A percentile compares a stretch with the other conserved stretches of the same genome.
phyloP scores from a whole-genome alignment of 306 rosid species.

The Pyrus bretschneideri region DNA sequence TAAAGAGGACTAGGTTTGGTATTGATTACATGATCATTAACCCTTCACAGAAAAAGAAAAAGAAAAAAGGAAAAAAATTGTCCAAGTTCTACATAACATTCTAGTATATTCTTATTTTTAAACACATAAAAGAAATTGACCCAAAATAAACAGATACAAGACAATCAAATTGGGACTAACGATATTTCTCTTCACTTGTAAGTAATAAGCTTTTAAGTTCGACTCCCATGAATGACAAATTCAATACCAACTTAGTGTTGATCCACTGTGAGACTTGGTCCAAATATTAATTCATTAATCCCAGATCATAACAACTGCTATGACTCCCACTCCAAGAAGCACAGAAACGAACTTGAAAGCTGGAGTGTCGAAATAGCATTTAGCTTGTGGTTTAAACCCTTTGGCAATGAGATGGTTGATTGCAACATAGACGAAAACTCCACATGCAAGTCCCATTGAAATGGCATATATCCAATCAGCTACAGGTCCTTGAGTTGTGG shows the following conservation, averaged over 20 bases:
- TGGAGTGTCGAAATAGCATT: slow-evolving; percentile 36
- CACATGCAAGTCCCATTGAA: slow-evolving; percentile 75
- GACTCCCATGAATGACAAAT: not conserved
- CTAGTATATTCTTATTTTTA: not conserved
- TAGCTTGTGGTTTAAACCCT: slow-evolving; percentile 44
- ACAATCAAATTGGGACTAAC: not conserved
- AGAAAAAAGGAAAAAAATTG: not conserved
- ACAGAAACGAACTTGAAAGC: slow-evolving; percentile 61
- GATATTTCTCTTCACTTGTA: not conserved
- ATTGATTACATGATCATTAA: not conserved
- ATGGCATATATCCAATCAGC: slow-evolving; percentile 75
- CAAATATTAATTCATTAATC: slow-evolving; percentile 14
- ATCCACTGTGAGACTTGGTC: not conserved
- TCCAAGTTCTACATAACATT: not conserved
- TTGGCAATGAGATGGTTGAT: slow-evolving; percentile 70
- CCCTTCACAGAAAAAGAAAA: not conserved
- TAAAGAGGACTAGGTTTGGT: not conserved
- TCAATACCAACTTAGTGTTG: too few relatives aligned
- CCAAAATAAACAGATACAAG: not conserved
- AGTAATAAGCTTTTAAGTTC: not conserved
- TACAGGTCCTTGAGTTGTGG: slow-evolving; percentile 51
- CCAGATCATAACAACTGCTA: slow-evolving; percentile 77
- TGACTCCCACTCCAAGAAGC: slow-evolving; percentile 56
- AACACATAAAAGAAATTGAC: not conserved
- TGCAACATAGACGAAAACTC: slow-evolving; percentile 70